phyloP scores from a whole-genome alignment of 2,329 filamentous ascomycete genomes.

The Phaeosphaeria sp. region DNA sequence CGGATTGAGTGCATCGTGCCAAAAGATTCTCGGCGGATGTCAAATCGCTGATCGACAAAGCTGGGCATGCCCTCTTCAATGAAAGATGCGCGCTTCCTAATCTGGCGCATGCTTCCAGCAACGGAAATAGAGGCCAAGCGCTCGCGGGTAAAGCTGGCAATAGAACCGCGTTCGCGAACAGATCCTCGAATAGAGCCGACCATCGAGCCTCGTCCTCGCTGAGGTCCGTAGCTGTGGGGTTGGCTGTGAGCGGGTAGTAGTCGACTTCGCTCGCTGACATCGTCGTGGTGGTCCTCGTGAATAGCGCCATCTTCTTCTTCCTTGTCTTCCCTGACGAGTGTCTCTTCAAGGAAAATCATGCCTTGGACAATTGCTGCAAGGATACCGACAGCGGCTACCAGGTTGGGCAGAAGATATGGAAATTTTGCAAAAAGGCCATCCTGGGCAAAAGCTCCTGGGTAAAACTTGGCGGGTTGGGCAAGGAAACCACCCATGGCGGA shows the following conservation, averaged over 20 bases:
- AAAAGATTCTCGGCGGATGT: conserved; percentile 45
- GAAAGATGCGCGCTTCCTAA: conserved; percentile 46
- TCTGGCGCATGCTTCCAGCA: conserved; percentile 38
- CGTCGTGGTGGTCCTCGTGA: conserved; percentile 67
- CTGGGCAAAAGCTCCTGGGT: conserved; percentile 73
- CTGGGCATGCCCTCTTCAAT: conserved; percentile 45
- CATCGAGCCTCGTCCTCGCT: conserved; percentile 36
- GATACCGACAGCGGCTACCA: conserved; percentile 80
- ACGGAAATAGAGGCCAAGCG: conserved; percentile 39
- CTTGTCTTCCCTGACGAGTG: conserved; percentile 48
- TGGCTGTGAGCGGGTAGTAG: conserved; percentile 43
- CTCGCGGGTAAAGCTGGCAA: conserved; percentile 31
- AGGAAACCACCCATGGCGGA: conserved; percentile 86
- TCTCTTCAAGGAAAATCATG: conserved; percentile 83
- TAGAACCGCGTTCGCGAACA: conserved; percentile 32
- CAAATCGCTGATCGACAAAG: conserved; percentile 41
- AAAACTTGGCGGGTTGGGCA: conserved; percentile 77
- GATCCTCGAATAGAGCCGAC: conserved; percentile 33
- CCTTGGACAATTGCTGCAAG: conserved; percentile 80
- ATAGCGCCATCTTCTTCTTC: conserved; percentile 48
- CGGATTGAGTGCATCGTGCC: conserved; percentile 47
- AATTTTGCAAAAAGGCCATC: conserved; percentile 76
- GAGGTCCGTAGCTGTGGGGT: conserved; percentile 60
- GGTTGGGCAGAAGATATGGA: conserved; percentile 88
- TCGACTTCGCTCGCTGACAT: conserved; percentile 74